Percentiles rank a stretch among this genome's conserved stretches.
Conservation (phyloP, 2,329 filamentous ascomycete genomes). For the Laburnicola sp. region DNA sequence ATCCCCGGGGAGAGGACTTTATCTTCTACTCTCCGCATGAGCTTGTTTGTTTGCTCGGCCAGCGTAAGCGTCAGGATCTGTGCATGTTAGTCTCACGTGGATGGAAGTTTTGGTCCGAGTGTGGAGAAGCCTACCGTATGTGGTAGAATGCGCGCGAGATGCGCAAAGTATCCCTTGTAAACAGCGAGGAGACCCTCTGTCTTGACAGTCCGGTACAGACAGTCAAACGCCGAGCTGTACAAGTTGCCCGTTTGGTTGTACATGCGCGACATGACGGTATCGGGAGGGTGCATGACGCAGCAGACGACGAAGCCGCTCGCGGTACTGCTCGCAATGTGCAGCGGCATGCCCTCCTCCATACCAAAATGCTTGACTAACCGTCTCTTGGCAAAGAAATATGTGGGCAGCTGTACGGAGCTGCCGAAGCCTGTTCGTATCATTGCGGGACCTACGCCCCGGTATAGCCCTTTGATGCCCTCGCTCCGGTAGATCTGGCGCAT, state of each 20-base stretch:
- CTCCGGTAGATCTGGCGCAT: constrained; percentile 73
- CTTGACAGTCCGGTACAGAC: constrained; percentile 83
- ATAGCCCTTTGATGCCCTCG: constrained; percentile 81
- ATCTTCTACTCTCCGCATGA: constrained; percentile 78
- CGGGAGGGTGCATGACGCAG: constrained; percentile 97
- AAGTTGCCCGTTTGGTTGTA: constrained; percentile 99
- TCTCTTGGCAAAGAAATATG: constrained; percentile 97
- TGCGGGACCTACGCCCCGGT: constrained; percentile 86
- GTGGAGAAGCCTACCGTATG: constrained; percentile 66
- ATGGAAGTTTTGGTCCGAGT: background rate
- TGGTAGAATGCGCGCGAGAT: constrained; percentile 89
- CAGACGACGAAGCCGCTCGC: constrained; percentile 95
- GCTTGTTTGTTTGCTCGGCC: constrained; percentile 95
- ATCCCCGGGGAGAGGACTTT: constrained; percentile 54
- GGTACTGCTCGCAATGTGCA: constrained; percentile 87
- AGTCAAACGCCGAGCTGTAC: constrained; percentile 93
- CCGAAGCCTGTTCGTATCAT: constrained; percentile 97
- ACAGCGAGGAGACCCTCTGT: constrained; percentile 91
- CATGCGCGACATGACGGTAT: constrained; percentile 97
- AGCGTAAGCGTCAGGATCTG: constrained; percentile 85
- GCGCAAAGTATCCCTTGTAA: constrained; percentile 97
- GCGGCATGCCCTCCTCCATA: constrained; percentile 85
- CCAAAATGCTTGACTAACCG: constrained; percentile 77
- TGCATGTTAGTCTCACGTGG: constrained; percentile 18
- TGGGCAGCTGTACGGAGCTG: constrained; percentile 92